A percentile compares a stretch with the other conserved stretches of the same genome.
Conservation (phyloP, 106 monocot genomes). For the Dioscorea zingiberensis region DNA sequence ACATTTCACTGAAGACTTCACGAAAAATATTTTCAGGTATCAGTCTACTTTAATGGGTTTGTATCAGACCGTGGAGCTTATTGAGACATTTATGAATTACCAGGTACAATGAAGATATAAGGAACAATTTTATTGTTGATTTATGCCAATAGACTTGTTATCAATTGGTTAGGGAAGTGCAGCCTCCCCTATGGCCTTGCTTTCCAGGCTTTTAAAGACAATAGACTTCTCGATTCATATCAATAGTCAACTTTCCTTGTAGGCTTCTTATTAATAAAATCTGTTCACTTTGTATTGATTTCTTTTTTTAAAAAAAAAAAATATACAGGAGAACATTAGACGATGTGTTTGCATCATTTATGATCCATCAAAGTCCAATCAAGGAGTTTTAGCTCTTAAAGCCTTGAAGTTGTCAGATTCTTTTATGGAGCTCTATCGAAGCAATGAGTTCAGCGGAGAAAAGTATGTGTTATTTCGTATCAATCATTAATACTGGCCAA, state of each 20-base stretch:
- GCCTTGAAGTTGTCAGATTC: constrained; percentile 70
- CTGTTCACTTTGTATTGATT: neutral
- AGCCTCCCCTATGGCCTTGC: no score
- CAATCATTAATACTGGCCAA: neutral
- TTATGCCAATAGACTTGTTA: no score
- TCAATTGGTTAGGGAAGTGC: no score
- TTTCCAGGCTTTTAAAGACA: no score
- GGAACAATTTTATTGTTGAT: neutral
- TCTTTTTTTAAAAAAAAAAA: neutral
- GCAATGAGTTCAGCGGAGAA: constrained; percentile 70
- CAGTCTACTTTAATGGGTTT: constrained; percentile 71
- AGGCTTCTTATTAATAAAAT: no score
- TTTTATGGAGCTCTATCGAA: constrained; percentile 76
- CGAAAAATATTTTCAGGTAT: constrained; percentile 32
- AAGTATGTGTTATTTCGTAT: constrained; percentile 37
- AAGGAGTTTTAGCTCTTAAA: constrained; percentile 66
- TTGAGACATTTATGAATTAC: constrained; percentile 79
- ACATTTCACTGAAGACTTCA: no score
- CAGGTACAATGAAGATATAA: constrained; percentile 42
- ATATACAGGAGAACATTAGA: constrained; percentile 83
- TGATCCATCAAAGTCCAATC: constrained; percentile 78
- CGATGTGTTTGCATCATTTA: constrained; percentile 97
- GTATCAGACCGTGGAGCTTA: constrained; percentile 63
- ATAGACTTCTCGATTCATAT: no score
- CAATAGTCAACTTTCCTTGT: no score